These are phyloP conservation scores for Phytophthora tentaculata DNA, from an alignment of 352 stramenopile species.

Conservation along the genomic window DNA sequence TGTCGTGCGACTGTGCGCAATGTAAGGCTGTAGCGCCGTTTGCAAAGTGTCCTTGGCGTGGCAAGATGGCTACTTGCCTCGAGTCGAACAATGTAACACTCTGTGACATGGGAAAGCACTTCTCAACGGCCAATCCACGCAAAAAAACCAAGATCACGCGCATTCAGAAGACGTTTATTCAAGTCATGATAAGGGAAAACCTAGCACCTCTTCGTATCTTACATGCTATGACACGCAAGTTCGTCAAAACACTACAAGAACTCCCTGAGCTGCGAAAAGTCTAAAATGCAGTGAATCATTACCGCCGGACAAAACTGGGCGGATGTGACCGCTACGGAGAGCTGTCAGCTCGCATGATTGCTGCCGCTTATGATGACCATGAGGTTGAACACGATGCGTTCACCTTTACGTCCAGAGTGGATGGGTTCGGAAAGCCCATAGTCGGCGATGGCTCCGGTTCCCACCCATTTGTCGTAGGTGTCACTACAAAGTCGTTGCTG, in stretches of 20 bases:
- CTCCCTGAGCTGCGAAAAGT: conserved; percentile 5
- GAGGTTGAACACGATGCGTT: not conserved
- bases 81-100: conserved; percentile 1
- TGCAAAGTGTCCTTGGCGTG: too few relatives aligned
- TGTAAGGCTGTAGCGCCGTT: not conserved
- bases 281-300: conserved; percentile 10
- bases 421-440: not conserved
- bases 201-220: conserved; percentile 7
- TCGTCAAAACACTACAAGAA: not conserved
- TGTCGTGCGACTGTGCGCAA: conserved; percentile 1
- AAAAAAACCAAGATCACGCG: not conserved
- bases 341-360: not conserved
- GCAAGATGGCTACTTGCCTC: conserved; percentile 6
- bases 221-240: conserved; percentile 10
- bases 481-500: not conserved
- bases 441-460: not conserved
- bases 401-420: not conserved
- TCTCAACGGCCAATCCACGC: not conserved
- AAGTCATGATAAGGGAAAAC: conserved; percentile 5
- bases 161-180: conserved; percentile 1
- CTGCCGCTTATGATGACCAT: not conserved
- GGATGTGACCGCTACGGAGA: not conserved
- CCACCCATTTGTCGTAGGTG: not conserved
- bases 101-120: not conserved
- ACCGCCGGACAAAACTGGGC: conserved; percentile 1